Percentiles rank a stretch among this genome's conserved stretches.
Conservation (phyloP, 2,329 filamentous ascomycete species). For the Colletotrichum sp. region DNA sequence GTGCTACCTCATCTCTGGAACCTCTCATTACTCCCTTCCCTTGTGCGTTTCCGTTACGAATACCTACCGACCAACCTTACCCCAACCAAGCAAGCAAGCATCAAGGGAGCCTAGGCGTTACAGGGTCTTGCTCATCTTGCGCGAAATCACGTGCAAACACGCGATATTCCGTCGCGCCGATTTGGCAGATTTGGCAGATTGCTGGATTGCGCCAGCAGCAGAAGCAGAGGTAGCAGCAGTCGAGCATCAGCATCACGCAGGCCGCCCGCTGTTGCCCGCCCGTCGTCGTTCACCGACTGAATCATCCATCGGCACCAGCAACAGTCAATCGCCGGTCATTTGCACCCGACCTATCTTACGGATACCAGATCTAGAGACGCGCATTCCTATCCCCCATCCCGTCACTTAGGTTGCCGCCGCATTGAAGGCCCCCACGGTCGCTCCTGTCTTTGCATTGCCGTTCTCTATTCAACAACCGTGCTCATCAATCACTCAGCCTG, state of each 20-base stretch:
- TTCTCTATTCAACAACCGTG: neutral
- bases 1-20: neutral
- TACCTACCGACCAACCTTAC: neutral
- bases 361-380: neutral
- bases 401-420: neutral
- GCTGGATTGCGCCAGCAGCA: neutral
- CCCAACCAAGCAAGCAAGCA: neutral
- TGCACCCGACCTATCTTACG: neutral
- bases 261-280: neutral
- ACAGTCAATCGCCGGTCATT: neutral
- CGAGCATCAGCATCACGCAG: neutral
- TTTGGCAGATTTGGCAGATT: neutral
- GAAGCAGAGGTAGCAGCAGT: neutral
- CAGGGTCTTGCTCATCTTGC: neutral
- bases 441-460: neutral
- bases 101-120: neutral
- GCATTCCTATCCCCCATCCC: neutral
- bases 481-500: neutral
- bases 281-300: neutral
- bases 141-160: slow-evolving; percentile 15
- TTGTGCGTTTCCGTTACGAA: neutral
- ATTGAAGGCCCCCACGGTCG: neutral
- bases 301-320: neutral
- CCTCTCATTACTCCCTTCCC: neutral
- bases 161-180: slow-evolving; percentile 5